These are phyloP conservation scores for Nepenthes gracilis DNA, from an alignment of 148 eudicot species.

Conservation along the genomic window DNA sequence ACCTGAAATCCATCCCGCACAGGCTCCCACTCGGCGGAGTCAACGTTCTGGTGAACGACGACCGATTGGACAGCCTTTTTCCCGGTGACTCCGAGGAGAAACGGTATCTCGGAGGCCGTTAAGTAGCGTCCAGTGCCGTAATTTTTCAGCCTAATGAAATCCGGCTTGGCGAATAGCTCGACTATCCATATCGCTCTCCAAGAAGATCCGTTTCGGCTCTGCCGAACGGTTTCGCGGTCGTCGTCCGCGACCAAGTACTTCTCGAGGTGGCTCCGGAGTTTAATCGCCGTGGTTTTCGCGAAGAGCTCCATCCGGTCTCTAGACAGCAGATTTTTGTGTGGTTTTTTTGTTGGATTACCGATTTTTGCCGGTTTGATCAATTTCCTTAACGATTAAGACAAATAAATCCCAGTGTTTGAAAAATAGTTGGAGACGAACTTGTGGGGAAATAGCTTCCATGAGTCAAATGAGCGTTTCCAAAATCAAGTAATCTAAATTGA, in stretches of 20 bases:
- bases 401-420: too few relatives aligned
- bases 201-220: constrained; percentile 27
- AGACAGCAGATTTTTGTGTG: too few relatives aligned
- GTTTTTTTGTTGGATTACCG: too few relatives aligned
- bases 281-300: constrained; percentile 38
- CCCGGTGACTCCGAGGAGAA: constrained; percentile 69
- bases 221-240: constrained; percentile 42
- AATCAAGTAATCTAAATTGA: too few relatives aligned
- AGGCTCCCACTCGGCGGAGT: constrained; percentile 49
- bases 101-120: constrained; percentile 42
- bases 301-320: constrained; percentile 37
- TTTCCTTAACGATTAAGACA: too few relatives aligned
- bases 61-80: constrained; percentile 36
- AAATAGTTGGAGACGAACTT: too few relatives aligned
- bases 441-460: too few relatives aligned
- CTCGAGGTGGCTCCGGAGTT: constrained; percentile 47
- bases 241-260: constrained; percentile 59
- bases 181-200: constrained; percentile 48
- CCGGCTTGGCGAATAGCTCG: constrained; percentile 29
- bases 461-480: too few relatives aligned
- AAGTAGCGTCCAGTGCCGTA: constrained; percentile 35
- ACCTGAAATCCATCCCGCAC: constrained; percentile 55
- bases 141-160: constrained; percentile 42
- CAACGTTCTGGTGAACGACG: constrained; percentile 9
- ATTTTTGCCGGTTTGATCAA: too few relatives aligned